These are phyloP conservation scores for Ettlia oleoabundans DNA, from an alignment of 139 green algal species.

Conservation along the genomic window DNA sequence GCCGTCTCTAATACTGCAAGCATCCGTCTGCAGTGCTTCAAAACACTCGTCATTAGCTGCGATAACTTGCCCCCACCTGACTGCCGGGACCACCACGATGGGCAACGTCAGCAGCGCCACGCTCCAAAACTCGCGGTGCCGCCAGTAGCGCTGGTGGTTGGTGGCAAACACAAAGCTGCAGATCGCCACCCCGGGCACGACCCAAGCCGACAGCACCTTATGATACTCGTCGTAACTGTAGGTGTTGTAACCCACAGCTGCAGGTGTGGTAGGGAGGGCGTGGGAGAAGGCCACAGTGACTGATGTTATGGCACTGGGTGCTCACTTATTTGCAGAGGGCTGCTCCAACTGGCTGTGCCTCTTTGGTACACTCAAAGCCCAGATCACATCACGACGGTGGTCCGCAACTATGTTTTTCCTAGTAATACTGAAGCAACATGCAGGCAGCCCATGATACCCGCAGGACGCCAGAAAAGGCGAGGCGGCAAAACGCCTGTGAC, in stretches of 20 bases:
- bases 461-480: not conserved
- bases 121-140: slow-evolving; percentile 1
- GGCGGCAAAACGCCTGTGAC: not conserved
- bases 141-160: slow-evolving; percentile 28
- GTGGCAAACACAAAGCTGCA: not conserved
- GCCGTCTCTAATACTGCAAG: too few species aligned
- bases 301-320: too few species aligned
- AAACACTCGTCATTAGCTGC: not conserved
- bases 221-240: not conserved
- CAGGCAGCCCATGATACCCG: too few species aligned
- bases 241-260: not conserved
- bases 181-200: not conserved
- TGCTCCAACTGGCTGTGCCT: too few species aligned
- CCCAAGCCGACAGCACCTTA: not conserved
- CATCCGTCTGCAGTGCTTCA: too few species aligned
- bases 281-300: not conserved
- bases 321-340: too few species aligned
- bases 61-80: not conserved
- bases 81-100: slow-evolving; percentile 7
- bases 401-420: too few species aligned
- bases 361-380: too few species aligned
- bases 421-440: too few species aligned
- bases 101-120: slow-evolving; percentile 29
- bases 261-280: not conserved
- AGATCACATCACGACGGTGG: too few species aligned